Conservation (phyloP, 352 stramenopile species). For the Phytophthora cactorum region DNA sequence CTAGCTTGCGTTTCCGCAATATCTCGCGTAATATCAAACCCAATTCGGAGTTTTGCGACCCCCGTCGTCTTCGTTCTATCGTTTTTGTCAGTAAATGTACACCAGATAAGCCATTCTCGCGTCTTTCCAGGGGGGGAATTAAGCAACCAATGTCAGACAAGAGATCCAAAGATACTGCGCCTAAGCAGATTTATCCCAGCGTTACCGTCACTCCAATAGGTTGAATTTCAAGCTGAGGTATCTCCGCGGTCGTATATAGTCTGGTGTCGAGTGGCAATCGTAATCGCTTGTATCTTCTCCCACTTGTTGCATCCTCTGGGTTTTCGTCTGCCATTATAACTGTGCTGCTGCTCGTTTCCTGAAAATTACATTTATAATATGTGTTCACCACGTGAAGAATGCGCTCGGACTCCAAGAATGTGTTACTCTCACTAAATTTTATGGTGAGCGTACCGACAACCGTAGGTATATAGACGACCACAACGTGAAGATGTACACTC, state of each 20-base stretch:
- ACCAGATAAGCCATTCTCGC: conserved; percentile 21
- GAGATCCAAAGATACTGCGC: conserved; percentile 27
- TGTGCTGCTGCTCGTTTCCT: conserved; percentile 12
- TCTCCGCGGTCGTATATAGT: neutral
- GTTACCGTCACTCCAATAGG: conserved; percentile 30
- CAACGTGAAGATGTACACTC: conserved; percentile 26
- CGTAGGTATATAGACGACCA: conserved; percentile 26
- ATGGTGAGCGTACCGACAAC: conserved; percentile 23
- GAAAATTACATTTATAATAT: conserved; percentile 34
- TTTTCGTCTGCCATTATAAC: neutral
- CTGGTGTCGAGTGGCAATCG: conserved; percentile 20
- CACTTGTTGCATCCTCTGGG: neutral
- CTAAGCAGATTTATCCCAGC: conserved; percentile 40
- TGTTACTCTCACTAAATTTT: conserved; percentile 23
- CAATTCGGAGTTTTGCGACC: conserved; percentile 25
- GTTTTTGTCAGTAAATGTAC: conserved; percentile 27
- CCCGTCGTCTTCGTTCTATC: conserved; percentile 23
- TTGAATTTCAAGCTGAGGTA: conserved; percentile 27
- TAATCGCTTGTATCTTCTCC: conserved; percentile 3
- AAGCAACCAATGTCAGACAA: conserved; percentile 12
- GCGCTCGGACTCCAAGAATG: conserved; percentile 16
- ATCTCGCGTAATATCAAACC: conserved; percentile 13
- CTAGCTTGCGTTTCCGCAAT: neutral
- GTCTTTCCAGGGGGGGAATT: neutral
- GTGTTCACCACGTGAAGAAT: conserved; percentile 20